phyloP scores from a whole-genome alignment of 257 asterid genomes.

The Echites panduratus region DNA sequence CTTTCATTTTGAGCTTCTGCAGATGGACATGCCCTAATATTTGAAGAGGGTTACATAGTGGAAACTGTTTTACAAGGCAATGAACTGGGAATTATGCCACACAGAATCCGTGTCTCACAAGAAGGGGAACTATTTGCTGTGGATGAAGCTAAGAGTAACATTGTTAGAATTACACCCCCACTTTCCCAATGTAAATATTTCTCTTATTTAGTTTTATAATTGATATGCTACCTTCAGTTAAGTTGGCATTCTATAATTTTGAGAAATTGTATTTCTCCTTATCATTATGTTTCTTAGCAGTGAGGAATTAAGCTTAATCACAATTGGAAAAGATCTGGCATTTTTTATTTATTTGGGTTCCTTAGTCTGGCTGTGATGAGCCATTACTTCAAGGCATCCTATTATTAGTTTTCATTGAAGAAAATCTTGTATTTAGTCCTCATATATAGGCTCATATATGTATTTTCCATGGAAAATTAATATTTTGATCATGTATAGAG shows the following conservation, averaged over 20 bases:
- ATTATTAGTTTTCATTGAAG: not conserved
- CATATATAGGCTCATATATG: not conserved
- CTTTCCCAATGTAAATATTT: conserved; percentile 71
- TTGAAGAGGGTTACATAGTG: conserved; percentile 89
- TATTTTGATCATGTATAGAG: not conserved
- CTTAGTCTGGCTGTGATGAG: not conserved
- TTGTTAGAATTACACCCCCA: conserved; percentile 82
- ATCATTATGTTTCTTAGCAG: not conserved
- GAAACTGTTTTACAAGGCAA: conserved; percentile 93
- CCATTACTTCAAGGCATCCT: not conserved
- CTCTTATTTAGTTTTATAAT: not conserved
- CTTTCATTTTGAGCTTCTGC: conserved; percentile 20
- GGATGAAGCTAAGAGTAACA: conserved; percentile 81
- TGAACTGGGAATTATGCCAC: conserved; percentile 82
- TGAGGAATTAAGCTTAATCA: not conserved
- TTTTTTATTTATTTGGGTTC: not conserved
- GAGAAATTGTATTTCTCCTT: not conserved
- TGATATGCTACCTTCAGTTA: not conserved
- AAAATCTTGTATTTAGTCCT: not conserved
- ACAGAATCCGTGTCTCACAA: conserved; percentile 64
- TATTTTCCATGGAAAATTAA: not conserved
- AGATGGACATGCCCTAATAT: conserved; percentile 78
- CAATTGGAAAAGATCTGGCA: not conserved
- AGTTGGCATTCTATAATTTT: not conserved
- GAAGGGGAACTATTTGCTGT: conserved; percentile 98